Conservation (phyloP, 2,329 filamentous ascomycete species). For the Colletotrichum tropicale region DNA sequence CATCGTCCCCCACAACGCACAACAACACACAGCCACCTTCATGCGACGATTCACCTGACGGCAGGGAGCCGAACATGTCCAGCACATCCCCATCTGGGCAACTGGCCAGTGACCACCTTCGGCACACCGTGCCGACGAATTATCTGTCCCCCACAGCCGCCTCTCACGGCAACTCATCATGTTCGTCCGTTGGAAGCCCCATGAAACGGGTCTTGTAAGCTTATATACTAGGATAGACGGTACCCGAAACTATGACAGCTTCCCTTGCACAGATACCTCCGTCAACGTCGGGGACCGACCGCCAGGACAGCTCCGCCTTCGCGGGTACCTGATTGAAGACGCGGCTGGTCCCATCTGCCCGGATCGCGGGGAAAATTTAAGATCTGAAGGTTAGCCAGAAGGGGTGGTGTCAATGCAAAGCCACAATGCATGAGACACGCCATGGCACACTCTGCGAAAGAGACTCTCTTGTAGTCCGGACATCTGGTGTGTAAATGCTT, state of each 20-base stretch:
- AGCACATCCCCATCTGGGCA: neutral
- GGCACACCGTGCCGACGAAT: neutral
- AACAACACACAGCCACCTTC: neutral
- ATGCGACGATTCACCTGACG: neutral
- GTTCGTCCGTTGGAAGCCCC: neutral
- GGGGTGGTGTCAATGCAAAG: neutral
- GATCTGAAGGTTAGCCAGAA: neutral
- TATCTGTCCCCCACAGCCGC: neutral
- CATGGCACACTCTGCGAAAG: neutral
- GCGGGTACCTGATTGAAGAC: neutral
- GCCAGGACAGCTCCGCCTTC: neutral
- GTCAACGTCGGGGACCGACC: neutral
- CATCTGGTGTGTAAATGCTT: neutral
- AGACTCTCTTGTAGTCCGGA: neutral
- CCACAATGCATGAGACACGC: neutral
- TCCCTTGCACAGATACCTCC: neutral
- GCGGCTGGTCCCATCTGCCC: neutral
- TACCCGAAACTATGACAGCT: slow-evolving; percentile 3
- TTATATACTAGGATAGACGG: neutral
- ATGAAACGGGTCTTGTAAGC: neutral
- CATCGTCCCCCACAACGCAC: neutral
- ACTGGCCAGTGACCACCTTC: neutral
- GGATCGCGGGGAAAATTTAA: neutral
- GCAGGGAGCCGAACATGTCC: neutral
- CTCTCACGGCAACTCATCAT: neutral